phyloP scores from a whole-genome alignment of 495 filamentous ascomycete species.

The Hypoxylon crocopeplum region DNA sequence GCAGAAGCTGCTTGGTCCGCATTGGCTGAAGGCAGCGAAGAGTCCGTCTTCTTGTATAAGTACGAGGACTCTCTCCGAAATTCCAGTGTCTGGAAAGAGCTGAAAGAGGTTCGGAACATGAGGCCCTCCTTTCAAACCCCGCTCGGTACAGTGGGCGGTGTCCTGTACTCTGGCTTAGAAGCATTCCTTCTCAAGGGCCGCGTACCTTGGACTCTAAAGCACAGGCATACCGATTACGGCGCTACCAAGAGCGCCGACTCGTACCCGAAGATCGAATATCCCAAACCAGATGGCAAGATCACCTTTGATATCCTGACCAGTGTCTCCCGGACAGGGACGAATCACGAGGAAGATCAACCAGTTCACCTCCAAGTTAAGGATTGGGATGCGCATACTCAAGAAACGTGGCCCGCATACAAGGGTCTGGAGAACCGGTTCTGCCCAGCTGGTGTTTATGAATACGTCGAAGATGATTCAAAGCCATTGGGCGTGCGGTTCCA shows the following conservation, averaged over 20 bases:
- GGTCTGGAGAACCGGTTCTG: slow-evolving; percentile 98
- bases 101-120: slow-evolving; percentile 97
- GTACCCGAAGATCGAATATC: slow-evolving; percentile 90
- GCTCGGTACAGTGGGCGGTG: slow-evolving; percentile 84
- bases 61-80: slow-evolving; percentile 92
- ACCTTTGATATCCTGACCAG: slow-evolving; percentile 95
- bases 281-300: slow-evolving; percentile 93
- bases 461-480: slow-evolving; percentile 88
- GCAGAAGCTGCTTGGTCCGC: slow-evolving; percentile 87
- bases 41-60: slow-evolving; percentile 88
- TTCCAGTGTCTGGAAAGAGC: slow-evolving; percentile 90
- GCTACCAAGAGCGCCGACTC: slow-evolving; percentile 83
- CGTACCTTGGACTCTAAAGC: slow-evolving; percentile 91
- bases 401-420: slow-evolving; percentile 86
- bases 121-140: slow-evolving; percentile 89
- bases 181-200: slow-evolving; percentile 85
- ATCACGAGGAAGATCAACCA: slow-evolving; percentile 98
- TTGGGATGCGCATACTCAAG: slow-evolving; percentile 86
- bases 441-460: slow-evolving; percentile 98
- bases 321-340: slow-evolving; percentile 93
- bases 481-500: slow-evolving; percentile 89
- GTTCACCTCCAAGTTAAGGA: slow-evolving; percentile 93
- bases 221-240: slow-evolving; percentile 73
- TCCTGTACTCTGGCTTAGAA: slow-evolving; percentile 92
- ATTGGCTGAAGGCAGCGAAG: slow-evolving; percentile 62